Evolutionary conservation across 2,329 filamentous ascomycete species (phyloP).

Genomic region (Plenodomus biglobosus): DNA sequence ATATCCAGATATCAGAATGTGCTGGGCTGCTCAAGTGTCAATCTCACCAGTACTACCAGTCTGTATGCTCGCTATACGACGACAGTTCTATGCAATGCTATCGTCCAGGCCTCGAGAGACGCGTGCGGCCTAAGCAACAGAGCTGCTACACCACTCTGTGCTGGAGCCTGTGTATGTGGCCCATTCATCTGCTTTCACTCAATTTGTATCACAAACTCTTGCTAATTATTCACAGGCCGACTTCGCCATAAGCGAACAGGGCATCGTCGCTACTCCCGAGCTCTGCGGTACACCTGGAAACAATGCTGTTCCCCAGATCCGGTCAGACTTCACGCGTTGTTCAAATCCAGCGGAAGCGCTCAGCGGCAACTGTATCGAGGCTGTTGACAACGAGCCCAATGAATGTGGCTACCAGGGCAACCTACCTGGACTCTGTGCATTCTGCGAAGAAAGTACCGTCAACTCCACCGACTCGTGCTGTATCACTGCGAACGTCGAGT

Average conservation of each 20-base stretch:
- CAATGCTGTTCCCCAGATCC: constrained; percentile 73
- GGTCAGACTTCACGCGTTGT: constrained; percentile 91
- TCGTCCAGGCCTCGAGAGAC: constrained; percentile 83
- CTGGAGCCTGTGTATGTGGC: constrained; percentile 75
- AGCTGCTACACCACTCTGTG: constrained; percentile 76
- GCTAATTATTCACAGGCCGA: constrained; percentile 61
- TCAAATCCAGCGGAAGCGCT: constrained; percentile 79
- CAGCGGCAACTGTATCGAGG: constrained; percentile 72
- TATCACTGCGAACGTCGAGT: constrained; percentile 74
- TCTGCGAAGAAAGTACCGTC: constrained; percentile 77
- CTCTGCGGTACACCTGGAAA: constrained; percentile 69
- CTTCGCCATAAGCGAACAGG: constrained; percentile 84
- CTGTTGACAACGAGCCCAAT: constrained; percentile 74
- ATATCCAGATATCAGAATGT: constrained; percentile 71
- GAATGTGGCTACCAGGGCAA: constrained; percentile 84
- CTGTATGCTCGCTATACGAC: constrained; percentile 93
- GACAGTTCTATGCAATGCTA: constrained; percentile 87
- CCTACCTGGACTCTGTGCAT: constrained; percentile 76
- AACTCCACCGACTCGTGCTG: constrained; percentile 97
- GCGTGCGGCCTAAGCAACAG: constrained; percentile 67
- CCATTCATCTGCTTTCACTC: not conserved
- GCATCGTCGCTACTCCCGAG: constrained; percentile 71
- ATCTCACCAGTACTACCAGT: constrained; percentile 74
- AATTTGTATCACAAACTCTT: constrained; percentile 16
- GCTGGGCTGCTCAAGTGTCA: constrained; percentile 77